Evolutionary conservation across 768 basidiomycete species (phyloP).

Genomic region (Saitozyma podzolica): DNA sequence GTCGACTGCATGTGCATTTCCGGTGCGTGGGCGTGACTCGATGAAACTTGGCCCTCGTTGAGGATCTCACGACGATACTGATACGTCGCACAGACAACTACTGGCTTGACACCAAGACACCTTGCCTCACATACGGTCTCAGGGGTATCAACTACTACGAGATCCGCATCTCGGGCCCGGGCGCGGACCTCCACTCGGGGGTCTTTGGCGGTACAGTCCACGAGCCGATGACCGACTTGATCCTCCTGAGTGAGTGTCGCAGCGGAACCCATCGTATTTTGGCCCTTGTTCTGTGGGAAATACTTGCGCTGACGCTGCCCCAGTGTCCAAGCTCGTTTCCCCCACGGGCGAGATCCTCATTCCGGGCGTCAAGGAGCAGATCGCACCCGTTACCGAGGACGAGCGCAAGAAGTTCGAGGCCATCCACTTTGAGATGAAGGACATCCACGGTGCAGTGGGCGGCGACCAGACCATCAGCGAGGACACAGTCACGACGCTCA

Average conservation of each 20-base stretch:
- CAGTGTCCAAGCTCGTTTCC: slow-evolving; percentile 77
- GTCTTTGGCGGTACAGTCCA: slow-evolving; percentile 53
- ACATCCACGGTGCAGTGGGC: slow-evolving; percentile 77
- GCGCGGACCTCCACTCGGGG: slow-evolving; percentile 85
- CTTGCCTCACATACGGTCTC: slow-evolving; percentile 72
- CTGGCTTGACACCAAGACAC: slow-evolving; percentile 63
- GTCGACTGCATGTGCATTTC: slow-evolving; percentile 89
- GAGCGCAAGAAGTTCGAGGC: slow-evolving; percentile 74
- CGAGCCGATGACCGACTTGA: slow-evolving; percentile 88
- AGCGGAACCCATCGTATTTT: too few relatives aligned
- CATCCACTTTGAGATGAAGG: slow-evolving; percentile 66
- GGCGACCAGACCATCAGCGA: slow-evolving; percentile 69
- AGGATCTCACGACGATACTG: not conserved
- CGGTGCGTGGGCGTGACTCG: slow-evolving; percentile 25
- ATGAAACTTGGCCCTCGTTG: not conserved
- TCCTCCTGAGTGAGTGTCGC: slow-evolving; percentile 59
- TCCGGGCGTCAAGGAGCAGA: slow-evolving; percentile 84
- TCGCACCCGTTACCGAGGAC: slow-evolving; percentile 67
- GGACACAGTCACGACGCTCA: slow-evolving; percentile 71
- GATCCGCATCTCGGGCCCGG: slow-evolving; percentile 77
- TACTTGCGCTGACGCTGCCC: too few relatives aligned
- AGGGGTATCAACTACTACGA: slow-evolving; percentile 87
- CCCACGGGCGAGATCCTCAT: slow-evolving; percentile 78
- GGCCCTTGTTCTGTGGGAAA: too few relatives aligned
- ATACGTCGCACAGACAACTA: slow-evolving; percentile 71